Conservation (phyloP, 2,329 filamentous ascomycete genomes). For the Talaromyces albobiverticillius region DNA sequence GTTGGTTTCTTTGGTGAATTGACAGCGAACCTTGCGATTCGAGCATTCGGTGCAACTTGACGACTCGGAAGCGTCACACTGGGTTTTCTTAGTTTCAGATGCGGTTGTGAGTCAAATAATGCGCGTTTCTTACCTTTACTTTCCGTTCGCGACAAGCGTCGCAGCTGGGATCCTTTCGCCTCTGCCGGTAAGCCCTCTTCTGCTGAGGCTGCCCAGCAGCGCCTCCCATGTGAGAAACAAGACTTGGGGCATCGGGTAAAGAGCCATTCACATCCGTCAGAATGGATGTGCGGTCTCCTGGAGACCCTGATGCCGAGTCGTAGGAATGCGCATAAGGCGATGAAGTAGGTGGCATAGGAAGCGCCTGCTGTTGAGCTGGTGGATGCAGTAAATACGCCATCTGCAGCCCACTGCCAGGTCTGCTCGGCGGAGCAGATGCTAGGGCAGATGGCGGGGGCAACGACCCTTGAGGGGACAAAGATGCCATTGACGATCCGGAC, state of each 20-base stretch:
- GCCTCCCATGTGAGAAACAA: slow-evolving; percentile 28
- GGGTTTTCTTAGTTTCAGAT: slow-evolving; percentile 4
- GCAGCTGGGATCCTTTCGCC: slow-evolving; percentile 94
- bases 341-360: slow-evolving; percentile 22
- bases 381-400: slow-evolving; percentile 42
- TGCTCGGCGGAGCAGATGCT: slow-evolving; percentile 36
- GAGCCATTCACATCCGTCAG: slow-evolving; percentile 40
- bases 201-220: slow-evolving; percentile 63
- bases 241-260: slow-evolving; percentile 33
- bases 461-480: slow-evolving; percentile 29
- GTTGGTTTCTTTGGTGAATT: slow-evolving; percentile 99
- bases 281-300: slow-evolving; percentile 34
- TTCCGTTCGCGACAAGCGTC: slow-evolving; percentile 89
- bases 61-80: slow-evolving; percentile 94
- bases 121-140: slow-evolving; percentile 52
- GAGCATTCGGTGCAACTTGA: slow-evolving; percentile 96
- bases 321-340: slow-evolving; percentile 38
- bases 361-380: slow-evolving; percentile 26
- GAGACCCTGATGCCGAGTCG: slow-evolving; percentile 38
- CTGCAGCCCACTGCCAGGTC: slow-evolving; percentile 37
- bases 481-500: slow-evolving; percentile 29
- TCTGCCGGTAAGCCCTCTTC: slow-evolving; percentile 90
- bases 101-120: neutral
- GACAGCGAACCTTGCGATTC: slow-evolving; percentile 93
- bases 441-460: slow-evolving; percentile 27